Evolutionary conservation across 2,329 filamentous ascomycete species (phyloP), one percentile per base, ranked within the genome.

Genomic region (Didymella exigua): DNA sequence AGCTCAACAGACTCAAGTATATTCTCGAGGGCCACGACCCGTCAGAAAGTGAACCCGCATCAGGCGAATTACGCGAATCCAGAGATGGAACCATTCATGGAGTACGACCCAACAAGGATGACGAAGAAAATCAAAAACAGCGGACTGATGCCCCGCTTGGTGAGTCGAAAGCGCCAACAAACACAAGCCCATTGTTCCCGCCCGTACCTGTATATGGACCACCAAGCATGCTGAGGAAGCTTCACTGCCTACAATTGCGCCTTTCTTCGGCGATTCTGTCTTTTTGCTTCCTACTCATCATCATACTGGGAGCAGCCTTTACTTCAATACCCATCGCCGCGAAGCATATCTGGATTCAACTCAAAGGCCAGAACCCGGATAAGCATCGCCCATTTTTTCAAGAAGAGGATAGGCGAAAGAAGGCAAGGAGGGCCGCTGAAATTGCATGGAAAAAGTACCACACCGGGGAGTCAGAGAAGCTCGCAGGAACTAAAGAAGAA

Each of bases 171-270:
- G 87, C 89, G 0, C 85, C 86, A 1, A 86, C 86, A 7, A 83
- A 85, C 60, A 93, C 90, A 2, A 88, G 93, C 62, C 89, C 90
- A 3, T 78, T 96, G 5, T 97, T 97, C 62, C 92, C 92, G 5
- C 90, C 91, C 2, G 75, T 96, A 8, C 92, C 92, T 0, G 78
- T 91, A 0, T 96, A 96, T 65, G 90, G 90, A 0, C 88, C 91
- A 0, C 86, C 91, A 0, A 87, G 89, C 0, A 46, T 84, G 0
- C 54, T 88, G n/a, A 82, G 86, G 42, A 80, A 85, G 27, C 27
- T 91, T 1, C 88, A 93, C 61, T 90, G 85, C 68, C 73, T 81
- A 26, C 77, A 82, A 14, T 89, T 95, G 56, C 83, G 87, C 9
- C 61, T 84, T 1, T 83, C 87, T 0, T 91, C 91, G 0, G 89